Conservation (phyloP, 2,329 filamentous ascomycete species). For the Aspergillus quadricinctus region DNA sequence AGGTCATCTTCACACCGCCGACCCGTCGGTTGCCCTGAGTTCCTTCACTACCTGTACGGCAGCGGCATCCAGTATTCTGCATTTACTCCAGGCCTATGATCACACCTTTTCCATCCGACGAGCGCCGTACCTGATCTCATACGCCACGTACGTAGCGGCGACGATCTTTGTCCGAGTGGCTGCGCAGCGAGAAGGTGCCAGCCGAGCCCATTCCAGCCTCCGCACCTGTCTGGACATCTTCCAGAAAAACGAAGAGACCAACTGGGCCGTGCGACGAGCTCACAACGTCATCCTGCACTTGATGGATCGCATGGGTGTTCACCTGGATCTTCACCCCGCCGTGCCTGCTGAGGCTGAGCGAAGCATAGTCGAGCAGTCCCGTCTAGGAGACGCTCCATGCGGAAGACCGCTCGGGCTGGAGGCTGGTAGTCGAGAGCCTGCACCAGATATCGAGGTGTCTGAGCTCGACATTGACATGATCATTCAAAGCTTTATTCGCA, state of each 20-base stretch:
- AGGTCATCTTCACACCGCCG: slow-evolving; percentile 40
- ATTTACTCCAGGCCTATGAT: slow-evolving; percentile 44
- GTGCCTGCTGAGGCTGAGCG: too few relatives aligned
- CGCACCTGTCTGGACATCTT: slow-evolving; percentile 47
- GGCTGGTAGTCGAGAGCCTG: background rate
- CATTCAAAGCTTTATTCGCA: slow-evolving; percentile 40
- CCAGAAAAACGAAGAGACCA: slow-evolving; percentile 48
- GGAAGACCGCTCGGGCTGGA: too few relatives aligned
- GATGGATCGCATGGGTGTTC: slow-evolving; percentile 44
- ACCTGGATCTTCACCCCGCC: background rate
- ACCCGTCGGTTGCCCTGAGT: slow-evolving; percentile 39
- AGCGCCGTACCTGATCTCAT: slow-evolving; percentile 50
- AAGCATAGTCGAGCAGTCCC: too few relatives aligned
- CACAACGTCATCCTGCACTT: slow-evolving; percentile 44
- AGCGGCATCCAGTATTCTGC: slow-evolving; percentile 45
- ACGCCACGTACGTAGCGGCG: slow-evolving; percentile 53
- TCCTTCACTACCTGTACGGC: slow-evolving; percentile 45
- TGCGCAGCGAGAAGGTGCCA: slow-evolving; percentile 40
- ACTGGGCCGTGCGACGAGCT: slow-evolving; percentile 47
- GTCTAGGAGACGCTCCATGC: too few relatives aligned
- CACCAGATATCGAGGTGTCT: slow-evolving; percentile 22
- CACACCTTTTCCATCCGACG: slow-evolving; percentile 42
- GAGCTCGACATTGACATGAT: slow-evolving; percentile 42
- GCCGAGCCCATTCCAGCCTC: slow-evolving; percentile 39
- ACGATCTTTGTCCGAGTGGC: slow-evolving; percentile 52